Percentiles rank a stretch among this genome's conserved stretches.
Conservation (phyloP, 495 filamentous ascomycete genomes). For the Pyronema domesticum region DNA sequence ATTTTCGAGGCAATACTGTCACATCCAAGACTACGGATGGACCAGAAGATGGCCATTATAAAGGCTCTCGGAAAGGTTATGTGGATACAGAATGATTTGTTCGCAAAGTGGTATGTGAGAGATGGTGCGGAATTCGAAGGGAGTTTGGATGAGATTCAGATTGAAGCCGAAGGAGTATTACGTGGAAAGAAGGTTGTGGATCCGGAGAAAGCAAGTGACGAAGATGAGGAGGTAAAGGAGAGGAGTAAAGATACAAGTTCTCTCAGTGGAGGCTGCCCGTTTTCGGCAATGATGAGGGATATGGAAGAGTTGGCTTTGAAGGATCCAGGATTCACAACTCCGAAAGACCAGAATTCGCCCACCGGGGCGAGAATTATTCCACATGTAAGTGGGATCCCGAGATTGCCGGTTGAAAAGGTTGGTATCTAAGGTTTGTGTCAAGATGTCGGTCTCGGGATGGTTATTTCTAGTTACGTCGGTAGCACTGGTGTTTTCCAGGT, state of each 20-base stretch:
- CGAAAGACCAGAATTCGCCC: too few relatives aligned
- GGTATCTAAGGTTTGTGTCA: too few relatives aligned
- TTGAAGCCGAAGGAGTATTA: slow-evolving; percentile 44
- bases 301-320: neutral
- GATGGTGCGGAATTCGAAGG: slow-evolving; percentile 55
- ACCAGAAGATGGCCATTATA: slow-evolving; percentile 47
- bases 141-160: slow-evolving; percentile 37
- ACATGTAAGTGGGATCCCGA: too few relatives aligned
- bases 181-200: slow-evolving; percentile 34
- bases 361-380: too few relatives aligned
- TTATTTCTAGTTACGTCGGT: too few relatives aligned
- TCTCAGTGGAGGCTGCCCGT: slow-evolving; percentile 10
- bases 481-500: too few relatives aligned
- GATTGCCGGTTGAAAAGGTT: too few relatives aligned
- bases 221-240: slow-evolving; percentile 9
- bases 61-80: slow-evolving; percentile 45
- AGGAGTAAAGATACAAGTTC: neutral
- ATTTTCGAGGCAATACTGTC: slow-evolving; percentile 55
- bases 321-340: too few relatives aligned
- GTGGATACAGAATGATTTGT: slow-evolving; percentile 40
- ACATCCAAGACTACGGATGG: slow-evolving; percentile 42
- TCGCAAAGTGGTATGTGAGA: slow-evolving; percentile 54
- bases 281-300: slow-evolving; percentile 8
- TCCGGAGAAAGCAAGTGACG: too few relatives aligned
- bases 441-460: too few relatives aligned